phyloP scores from a whole-genome alignment of 352 stramenopile genomes.

The Phytopythium helicoides region DNA sequence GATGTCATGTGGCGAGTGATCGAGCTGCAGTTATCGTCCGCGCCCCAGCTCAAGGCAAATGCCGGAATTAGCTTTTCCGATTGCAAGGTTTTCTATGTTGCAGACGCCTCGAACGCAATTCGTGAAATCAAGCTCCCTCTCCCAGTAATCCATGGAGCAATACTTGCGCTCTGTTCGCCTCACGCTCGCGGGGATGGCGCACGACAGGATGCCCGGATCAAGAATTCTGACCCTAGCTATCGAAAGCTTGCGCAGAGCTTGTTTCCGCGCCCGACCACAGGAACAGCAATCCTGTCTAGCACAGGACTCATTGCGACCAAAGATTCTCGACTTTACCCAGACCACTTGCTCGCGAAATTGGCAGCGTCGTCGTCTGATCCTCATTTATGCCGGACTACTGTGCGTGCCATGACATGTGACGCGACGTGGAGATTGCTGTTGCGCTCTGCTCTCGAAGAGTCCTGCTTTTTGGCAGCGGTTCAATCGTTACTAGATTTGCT shows the following conservation, averaged over 20 bases:
- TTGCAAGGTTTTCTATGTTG: conserved; percentile 81
- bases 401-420: conserved; percentile 54
- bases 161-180: conserved; percentile 60
- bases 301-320: conserved; percentile 79
- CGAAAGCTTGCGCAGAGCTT: conserved; percentile 54
- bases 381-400: conserved; percentile 50
- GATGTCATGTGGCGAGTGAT: conserved; percentile 78
- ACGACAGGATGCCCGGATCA: neutral
- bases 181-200: conserved; percentile 28
- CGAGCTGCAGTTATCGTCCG: conserved; percentile 51
- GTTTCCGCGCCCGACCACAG: conserved; percentile 55
- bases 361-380: conserved; percentile 37
- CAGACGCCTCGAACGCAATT: conserved; percentile 52
- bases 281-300: conserved; percentile 49
- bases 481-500: conserved; percentile 20
- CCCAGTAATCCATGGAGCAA: conserved; percentile 63
- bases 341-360: conserved; percentile 63
- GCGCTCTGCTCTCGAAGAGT: conserved; percentile 40
- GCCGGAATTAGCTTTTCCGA: conserved; percentile 62
- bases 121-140: conserved; percentile 79
- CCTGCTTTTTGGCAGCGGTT: conserved; percentile 38
- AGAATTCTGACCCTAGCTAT: conserved; percentile 12
- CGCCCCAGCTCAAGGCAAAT: conserved; percentile 48
- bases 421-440: conserved; percentile 57
- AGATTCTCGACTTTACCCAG: conserved; percentile 63